These are phyloP conservation scores for Ogataea zsoltii DNA, from an alignment of 805 yeast genomes.

Conservation along the genomic window DNA sequence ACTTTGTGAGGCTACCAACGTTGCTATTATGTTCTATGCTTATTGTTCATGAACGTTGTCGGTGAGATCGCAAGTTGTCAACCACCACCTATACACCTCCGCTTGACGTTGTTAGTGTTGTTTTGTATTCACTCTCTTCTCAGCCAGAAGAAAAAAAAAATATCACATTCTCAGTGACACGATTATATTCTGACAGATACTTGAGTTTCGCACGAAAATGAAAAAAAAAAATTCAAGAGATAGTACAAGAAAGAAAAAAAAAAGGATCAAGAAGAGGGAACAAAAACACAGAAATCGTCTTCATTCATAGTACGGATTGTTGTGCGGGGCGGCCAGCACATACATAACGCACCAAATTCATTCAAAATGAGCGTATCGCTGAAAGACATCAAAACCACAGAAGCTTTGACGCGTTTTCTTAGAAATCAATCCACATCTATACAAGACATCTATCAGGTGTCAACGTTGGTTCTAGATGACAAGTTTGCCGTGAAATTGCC, in stretches of 20 bases:
- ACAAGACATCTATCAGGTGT: slow-evolving; percentile 41
- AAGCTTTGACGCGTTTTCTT: slow-evolving; percentile 54
- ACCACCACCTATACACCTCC: too few species aligned
- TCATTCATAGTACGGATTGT: not conserved
- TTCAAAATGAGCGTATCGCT: slow-evolving; percentile 2
- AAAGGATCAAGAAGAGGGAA: not conserved
- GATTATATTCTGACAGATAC: slow-evolving; percentile 7
- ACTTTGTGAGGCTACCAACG: not conserved
- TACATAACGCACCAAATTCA: not conserved
- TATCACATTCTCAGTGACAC: not conserved
- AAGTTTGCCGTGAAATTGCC: slow-evolving; percentile 48
- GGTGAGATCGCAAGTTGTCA: too few species aligned
- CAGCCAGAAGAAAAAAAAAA: not conserved
- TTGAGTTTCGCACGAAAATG: not conserved
- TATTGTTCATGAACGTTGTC: too few species aligned
- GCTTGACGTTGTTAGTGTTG: too few species aligned
- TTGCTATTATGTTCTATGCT: not conserved
- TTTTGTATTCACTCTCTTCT: not conserved
- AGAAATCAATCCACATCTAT: slow-evolving; percentile 53
- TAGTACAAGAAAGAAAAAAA: not conserved
- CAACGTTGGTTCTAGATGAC: slow-evolving; percentile 35
- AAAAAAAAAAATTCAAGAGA: not conserved
- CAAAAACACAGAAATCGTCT: not conserved
- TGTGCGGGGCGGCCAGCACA: not conserved
- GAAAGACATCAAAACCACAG: slow-evolving; percentile 36